These are phyloP conservation scores for Rhynchospora pubera DNA, from an alignment of 176 grass and related monocot genomes.

Conservation along the genomic window DNA sequence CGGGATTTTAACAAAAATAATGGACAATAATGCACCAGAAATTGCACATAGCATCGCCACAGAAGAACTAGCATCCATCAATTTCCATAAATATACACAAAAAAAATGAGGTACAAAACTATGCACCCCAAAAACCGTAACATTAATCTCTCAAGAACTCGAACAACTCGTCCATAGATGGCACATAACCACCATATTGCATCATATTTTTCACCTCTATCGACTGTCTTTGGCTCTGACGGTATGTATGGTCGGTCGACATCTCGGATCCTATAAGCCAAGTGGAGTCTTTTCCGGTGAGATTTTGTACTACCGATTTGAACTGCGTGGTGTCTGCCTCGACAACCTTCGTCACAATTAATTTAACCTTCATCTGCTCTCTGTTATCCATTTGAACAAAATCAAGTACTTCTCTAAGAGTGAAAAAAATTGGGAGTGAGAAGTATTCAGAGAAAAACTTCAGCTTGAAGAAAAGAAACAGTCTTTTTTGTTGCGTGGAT, in stretches of 20 bases:
- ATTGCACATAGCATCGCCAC: too few species aligned
- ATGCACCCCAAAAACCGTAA: too few species aligned
- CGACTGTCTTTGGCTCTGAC: background rate
- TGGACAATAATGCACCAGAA: too few species aligned
- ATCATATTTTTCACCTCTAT: background rate
- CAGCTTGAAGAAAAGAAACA: too few species aligned
- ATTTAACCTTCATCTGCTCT: constrained; percentile 27
- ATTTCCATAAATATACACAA: too few species aligned
- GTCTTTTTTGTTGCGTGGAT: background rate
- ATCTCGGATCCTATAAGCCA: background rate
- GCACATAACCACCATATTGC: background rate
- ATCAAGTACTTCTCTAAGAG: background rate
- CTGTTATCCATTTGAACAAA: constrained; percentile 5
- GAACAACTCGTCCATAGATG: constrained; percentile 11
- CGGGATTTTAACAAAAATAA: too few species aligned
- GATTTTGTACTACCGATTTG: constrained; percentile 37
- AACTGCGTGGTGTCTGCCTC: constrained; percentile 27
- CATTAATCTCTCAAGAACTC: constrained; percentile 24
- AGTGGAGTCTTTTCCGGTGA: constrained; percentile 29
- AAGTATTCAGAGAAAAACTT: too few species aligned
- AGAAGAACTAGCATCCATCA: too few species aligned
- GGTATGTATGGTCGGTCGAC: background rate
- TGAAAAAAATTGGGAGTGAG: background rate
- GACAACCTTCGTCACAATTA: constrained; percentile 23
- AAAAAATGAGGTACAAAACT: too few species aligned